These are phyloP conservation scores for Globisporangium paroecandrum DNA, from an alignment of 352 stramenopile species.

Conservation along the genomic window DNA sequence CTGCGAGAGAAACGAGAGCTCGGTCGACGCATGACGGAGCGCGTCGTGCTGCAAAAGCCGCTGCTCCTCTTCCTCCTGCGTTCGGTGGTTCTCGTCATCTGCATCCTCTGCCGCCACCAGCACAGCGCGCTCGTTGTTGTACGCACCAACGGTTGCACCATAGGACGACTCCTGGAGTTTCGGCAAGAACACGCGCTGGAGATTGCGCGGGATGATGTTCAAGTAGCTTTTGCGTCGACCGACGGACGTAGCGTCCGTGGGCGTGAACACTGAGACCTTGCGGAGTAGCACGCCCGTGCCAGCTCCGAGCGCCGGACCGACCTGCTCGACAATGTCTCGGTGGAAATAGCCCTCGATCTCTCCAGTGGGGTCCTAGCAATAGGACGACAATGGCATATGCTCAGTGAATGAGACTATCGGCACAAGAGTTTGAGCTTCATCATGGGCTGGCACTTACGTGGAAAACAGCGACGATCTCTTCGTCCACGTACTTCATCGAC, in stretches of 20 bases:
- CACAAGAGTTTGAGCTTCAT: background rate
- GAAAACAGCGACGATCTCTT: conserved; percentile 75
- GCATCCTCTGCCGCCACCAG: conserved; percentile 29
- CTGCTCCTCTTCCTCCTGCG: conserved; percentile 27
- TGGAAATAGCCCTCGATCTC: conserved; percentile 83
- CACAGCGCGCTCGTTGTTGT: conserved; percentile 40
- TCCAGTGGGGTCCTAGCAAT: conserved; percentile 63
- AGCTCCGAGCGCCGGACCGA: conserved; percentile 49
- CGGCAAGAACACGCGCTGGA: conserved; percentile 50
- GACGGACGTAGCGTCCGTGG: conserved; percentile 42
- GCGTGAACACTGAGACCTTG: conserved; percentile 67
- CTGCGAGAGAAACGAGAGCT: conserved; percentile 75
- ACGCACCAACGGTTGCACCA: conserved; percentile 39
- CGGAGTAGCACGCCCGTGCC: conserved; percentile 56
- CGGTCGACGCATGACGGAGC: conserved; percentile 55
- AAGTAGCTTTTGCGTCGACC: conserved; percentile 56
- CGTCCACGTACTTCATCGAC: conserved; percentile 76
- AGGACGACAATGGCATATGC: background rate
- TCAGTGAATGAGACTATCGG: background rate
- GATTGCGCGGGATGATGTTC: conserved; percentile 68
- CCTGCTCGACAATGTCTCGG: conserved; percentile 67
- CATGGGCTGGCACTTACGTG: conserved; percentile 38
- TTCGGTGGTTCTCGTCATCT: conserved; percentile 18
- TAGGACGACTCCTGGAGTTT: conserved; percentile 23
- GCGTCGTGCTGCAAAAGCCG: conserved; percentile 44